Conservation (phyloP, 2,329 filamentous ascomycete species). For the Leptosphaerulina australis region DNA sequence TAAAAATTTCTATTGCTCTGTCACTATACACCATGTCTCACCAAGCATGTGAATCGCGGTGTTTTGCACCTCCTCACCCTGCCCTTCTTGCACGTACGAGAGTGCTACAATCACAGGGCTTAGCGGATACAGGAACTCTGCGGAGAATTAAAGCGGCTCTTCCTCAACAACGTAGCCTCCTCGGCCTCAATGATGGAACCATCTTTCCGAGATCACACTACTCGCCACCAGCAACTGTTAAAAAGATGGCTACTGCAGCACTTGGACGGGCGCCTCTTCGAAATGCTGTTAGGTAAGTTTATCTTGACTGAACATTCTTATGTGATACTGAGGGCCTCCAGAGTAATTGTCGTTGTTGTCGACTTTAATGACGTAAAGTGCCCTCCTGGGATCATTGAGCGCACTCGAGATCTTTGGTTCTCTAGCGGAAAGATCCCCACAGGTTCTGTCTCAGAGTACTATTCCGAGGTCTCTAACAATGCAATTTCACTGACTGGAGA, state of each 20-base stretch:
- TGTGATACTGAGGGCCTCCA: slow-evolving; percentile 1
- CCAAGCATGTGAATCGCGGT: slow-evolving; percentile 21
- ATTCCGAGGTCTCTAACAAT: slow-evolving; percentile 27
- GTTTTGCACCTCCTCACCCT: slow-evolving; percentile 28
- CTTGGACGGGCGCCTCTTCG: slow-evolving; percentile 27
- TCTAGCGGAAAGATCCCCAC: slow-evolving; percentile 29
- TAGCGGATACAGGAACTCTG: slow-evolving; percentile 1
- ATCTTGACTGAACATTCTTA: too few relatives aligned
- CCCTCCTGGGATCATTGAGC: slow-evolving; percentile 19
- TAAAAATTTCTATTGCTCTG: not conserved
- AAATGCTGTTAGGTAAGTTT: slow-evolving; percentile 21
- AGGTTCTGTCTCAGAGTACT: slow-evolving; percentile 34
- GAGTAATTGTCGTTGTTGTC: slow-evolving; percentile 28
- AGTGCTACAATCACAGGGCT: slow-evolving; percentile 5
- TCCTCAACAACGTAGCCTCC: slow-evolving; percentile 10
- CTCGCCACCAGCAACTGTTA: slow-evolving; percentile 18
- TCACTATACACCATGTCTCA: slow-evolving; percentile 14
- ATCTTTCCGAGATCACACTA: slow-evolving; percentile 30
- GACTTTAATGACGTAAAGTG: slow-evolving; percentile 34
- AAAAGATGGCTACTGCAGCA: slow-evolving; percentile 24
- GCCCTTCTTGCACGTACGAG: slow-evolving; percentile 21
- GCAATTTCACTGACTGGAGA: slow-evolving; percentile 28
- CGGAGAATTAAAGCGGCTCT: not conserved
- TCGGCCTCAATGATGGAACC: slow-evolving; percentile 31
- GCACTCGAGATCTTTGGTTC: slow-evolving; percentile 32